Evolutionary conservation across 352 stramenopile species (phyloP).

Genomic region (Pythium insidiosum): DNA sequence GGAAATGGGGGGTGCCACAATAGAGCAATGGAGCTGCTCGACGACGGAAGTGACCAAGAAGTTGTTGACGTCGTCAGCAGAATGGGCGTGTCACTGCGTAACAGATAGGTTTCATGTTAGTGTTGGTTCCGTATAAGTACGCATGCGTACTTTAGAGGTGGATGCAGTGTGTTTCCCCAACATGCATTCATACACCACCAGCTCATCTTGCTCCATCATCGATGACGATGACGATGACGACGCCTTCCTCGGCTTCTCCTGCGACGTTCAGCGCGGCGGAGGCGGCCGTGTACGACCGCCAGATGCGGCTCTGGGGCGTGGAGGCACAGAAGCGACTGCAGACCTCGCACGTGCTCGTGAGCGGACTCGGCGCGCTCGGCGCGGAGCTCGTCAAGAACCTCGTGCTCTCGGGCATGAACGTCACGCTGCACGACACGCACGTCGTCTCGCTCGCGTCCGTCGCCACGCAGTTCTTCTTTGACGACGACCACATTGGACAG

Average conservation of each 20-base stretch:
- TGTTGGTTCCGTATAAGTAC: too few relatives aligned
- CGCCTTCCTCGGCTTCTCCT: too few relatives aligned
- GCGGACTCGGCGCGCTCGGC: conserved; percentile 72
- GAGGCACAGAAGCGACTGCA: conserved; percentile 93
- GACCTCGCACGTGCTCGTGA: conserved; percentile 84
- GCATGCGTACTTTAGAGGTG: too few relatives aligned
- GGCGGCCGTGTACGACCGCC: conserved; percentile 96
- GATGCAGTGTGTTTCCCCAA: too few relatives aligned
- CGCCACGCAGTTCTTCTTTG: conserved; percentile 84
- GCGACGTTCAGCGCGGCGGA: conserved; percentile 72
- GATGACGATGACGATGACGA: conserved; percentile 7
- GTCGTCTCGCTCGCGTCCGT: conserved; percentile 35
- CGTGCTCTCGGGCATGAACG: conserved; percentile 91
- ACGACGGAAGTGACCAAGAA: too few relatives aligned
- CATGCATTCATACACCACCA: too few relatives aligned
- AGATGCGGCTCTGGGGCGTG: conserved; percentile 98
- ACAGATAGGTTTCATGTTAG: too few relatives aligned
- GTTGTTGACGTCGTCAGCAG: too few relatives aligned
- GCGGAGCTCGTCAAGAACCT: conserved; percentile 97
- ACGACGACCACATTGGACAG: conserved; percentile 47
- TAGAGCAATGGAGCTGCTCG: too few relatives aligned
- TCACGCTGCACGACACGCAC: conserved; percentile 88
- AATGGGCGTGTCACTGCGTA: too few relatives aligned
- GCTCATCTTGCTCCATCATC: too few relatives aligned
- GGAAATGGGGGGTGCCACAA: too few relatives aligned